A percentile compares a stretch with the other conserved stretches of the same genome.
Evolutionary conservation across 2,329 filamentous ascomycete species (phyloP).

Genomic region (Hypoxylon sp.): DNA sequence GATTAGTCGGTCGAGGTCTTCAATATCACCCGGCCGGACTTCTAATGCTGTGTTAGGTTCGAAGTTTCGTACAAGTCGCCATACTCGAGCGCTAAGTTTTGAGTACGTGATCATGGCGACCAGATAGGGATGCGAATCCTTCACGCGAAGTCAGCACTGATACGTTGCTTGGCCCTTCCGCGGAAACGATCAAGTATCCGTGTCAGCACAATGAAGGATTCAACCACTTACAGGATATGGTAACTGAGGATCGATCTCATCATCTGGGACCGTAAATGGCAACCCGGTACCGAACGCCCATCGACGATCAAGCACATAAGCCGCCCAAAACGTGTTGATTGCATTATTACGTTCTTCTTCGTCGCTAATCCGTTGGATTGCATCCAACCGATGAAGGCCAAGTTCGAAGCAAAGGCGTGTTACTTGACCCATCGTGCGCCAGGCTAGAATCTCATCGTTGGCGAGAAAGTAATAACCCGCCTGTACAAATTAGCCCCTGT

Average conservation of each 20-base stretch:
- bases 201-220: background rate
- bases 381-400: conserved; percentile 85
- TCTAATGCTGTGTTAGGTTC: conserved; percentile 73
- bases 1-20: conserved; percentile 85
- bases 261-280: conserved; percentile 87
- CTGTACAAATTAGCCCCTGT: conserved; percentile 49
- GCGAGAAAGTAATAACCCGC: conserved; percentile 84
- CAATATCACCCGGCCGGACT: conserved; percentile 80
- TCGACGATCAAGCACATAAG: conserved; percentile 86
- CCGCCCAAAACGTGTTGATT: conserved; percentile 85
- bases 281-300: conserved; percentile 94
- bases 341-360: conserved; percentile 78
- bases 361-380: conserved; percentile 77
- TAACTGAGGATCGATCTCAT: conserved; percentile 84
- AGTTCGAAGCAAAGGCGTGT: conserved; percentile 84
- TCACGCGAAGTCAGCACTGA: conserved; percentile 49
- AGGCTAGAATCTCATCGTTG: conserved; percentile 88
- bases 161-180: background rate
- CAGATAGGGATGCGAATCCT: conserved; percentile 77
- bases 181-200: background rate
- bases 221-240: conserved; percentile 79
- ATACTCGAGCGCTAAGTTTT: conserved; percentile 86
- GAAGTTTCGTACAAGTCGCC: conserved; percentile 82
- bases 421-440: conserved; percentile 88
- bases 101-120: conserved; percentile 89